Conservation (phyloP, 2,329 filamentous ascomycete species). For the Trichoderma hamatum region DNA sequence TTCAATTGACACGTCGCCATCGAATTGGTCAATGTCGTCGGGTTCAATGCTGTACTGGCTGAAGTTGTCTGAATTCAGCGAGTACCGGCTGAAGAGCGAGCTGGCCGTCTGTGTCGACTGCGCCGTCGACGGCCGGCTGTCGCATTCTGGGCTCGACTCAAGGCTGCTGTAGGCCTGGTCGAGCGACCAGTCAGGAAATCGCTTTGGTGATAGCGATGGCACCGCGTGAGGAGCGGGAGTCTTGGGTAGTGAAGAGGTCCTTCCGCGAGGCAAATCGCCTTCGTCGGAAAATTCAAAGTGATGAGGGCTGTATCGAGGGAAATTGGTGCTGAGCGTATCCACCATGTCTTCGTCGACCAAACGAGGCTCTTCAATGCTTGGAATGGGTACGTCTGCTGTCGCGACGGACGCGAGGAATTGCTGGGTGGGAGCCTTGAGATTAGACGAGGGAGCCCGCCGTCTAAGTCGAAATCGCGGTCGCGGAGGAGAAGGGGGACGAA, state of each 20-base stretch:
- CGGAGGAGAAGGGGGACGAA: constrained; percentile 52
- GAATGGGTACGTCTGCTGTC: constrained; percentile 65
- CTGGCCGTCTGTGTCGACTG: constrained; percentile 62
- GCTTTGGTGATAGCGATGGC: constrained; percentile 48
- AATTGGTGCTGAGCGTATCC: constrained; percentile 39
- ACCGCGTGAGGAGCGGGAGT: constrained; percentile 57
- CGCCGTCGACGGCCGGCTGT: constrained; percentile 62
- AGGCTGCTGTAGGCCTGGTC: constrained; percentile 60
- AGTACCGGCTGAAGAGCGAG: constrained; percentile 61
- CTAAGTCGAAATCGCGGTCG: constrained; percentile 59
- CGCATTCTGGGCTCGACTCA: constrained; percentile 62
- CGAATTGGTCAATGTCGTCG: constrained; percentile 35
- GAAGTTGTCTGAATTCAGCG: constrained; percentile 59
- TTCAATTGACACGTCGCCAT: constrained; percentile 34
- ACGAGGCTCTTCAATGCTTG: constrained; percentile 63
- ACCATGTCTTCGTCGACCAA: constrained; percentile 50
- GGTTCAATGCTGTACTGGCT: constrained; percentile 54
- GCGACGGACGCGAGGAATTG: constrained; percentile 70
- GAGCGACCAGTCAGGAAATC: constrained; percentile 62
- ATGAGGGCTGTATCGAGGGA: constrained; percentile 43
- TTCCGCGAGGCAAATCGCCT: constrained; percentile 42
- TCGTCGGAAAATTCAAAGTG: constrained; percentile 36
- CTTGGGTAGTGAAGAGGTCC: constrained; percentile 58
- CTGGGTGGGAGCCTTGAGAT: constrained; percentile 61
- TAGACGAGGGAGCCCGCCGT: constrained; percentile 56